Conservation (phyloP, 202 grass and related monocot genomes). For the Dendrocalamus latiflorus region DNA sequence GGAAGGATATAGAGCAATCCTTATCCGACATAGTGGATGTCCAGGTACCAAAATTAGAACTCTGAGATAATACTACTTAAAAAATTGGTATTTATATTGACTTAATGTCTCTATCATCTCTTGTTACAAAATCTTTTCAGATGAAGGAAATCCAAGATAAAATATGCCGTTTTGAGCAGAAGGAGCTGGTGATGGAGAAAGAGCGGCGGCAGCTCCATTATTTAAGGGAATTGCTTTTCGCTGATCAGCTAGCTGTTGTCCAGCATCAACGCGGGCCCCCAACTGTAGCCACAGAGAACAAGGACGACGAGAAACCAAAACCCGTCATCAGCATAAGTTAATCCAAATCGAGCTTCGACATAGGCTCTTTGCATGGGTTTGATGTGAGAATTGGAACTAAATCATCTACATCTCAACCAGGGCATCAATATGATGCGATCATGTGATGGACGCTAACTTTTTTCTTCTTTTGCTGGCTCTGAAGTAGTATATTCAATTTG, state of each 20-base stretch:
- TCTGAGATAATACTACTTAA: not conserved
- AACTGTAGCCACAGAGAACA: slow-evolving; percentile 24
- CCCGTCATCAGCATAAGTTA: slow-evolving; percentile 22
- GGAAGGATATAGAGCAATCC: slow-evolving; percentile 79
- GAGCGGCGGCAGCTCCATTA: slow-evolving; percentile 60
- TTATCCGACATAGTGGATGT: slow-evolving; percentile 74
- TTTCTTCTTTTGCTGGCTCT: not conserved
- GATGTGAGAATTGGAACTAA: not conserved
- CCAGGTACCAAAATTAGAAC: slow-evolving; percentile 44
- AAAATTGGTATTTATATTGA: not conserved
- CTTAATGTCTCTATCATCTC: not conserved
- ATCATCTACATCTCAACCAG: not conserved
- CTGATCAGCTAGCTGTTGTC: slow-evolving; percentile 50
- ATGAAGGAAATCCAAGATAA: slow-evolving; percentile 97
- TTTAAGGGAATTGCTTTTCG: slow-evolving; percentile 61
- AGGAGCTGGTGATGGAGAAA: slow-evolving; percentile 75
- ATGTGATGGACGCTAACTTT: not conserved
- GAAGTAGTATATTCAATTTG: not conserved
- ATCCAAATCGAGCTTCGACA: no score
- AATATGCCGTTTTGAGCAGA: slow-evolving; percentile 65
- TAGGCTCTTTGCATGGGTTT: no score
- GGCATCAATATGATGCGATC: not conserved
- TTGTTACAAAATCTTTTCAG: slow-evolving; percentile 37
- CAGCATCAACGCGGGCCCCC: slow-evolving; percentile 49
- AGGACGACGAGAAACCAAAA: slow-evolving; percentile 54